Base-by-base conservation (phyloP, 805 yeast species). In the Kazachstania kunashirensis region DNA sequence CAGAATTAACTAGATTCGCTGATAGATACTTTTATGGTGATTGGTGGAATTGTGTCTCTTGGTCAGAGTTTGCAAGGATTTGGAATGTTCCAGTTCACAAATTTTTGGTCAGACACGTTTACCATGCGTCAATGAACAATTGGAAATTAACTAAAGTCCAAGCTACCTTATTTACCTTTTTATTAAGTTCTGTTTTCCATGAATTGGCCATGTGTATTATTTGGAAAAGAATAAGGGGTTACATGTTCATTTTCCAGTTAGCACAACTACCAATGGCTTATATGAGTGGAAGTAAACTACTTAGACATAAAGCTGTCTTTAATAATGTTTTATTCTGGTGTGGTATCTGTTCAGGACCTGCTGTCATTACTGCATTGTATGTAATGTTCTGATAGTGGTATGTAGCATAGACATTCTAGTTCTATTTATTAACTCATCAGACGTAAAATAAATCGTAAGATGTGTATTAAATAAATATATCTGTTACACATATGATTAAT, bases 21-120 rank as follows among this genome's bases (percentile, higher is more conserved):
- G 96, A 92, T 56, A 73, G 98, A 34, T 82, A 82, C 46, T 92
- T 92, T 59, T 92, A 94, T 54, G 89, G 94, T 3, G 83, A 85
- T 30, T 94, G 98, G 98, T 92, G 99, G 98, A 84, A 88, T 49
- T 83, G 94, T 43, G 75, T 80, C 14, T 81, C 84, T 29, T 92
- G 96, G 96, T 83, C 83, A 39, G 88, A 88, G 54, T 92, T 84
- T 57, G 80, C 96, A 9, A 69, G 96, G 45, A 77, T 82, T 43
- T 94, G 99, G 98, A 92, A 92, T 56, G 72, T 74, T 8, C 96
- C 97, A 0, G 97, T 92, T 16, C 96, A 92, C 57, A 73, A 76
- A 51, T 92, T 92, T 48, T 63, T 92, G 41, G 65, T 88, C 31
- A 72, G 97, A 46, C 99, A 94, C 55, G 97, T 92, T 2, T 94